Evolutionary conservation across 2,329 filamentous ascomycete species (phyloP), one percentile per base, ranked within the genome.

Genomic region (Ophiocordyceps unilateralis): DNA sequence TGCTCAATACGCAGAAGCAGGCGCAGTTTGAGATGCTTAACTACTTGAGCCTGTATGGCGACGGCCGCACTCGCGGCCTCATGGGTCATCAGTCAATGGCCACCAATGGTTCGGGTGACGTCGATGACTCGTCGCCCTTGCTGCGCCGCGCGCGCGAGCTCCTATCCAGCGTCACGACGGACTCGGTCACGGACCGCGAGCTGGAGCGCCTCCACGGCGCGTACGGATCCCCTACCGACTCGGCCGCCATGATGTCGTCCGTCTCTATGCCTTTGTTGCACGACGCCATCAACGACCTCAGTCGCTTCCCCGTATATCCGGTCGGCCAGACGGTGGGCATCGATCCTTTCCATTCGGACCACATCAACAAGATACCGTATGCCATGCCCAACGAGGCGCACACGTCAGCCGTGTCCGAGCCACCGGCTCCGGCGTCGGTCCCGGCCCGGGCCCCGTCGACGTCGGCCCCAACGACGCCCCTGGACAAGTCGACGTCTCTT

Each of bases 321-420:
- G 86, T 93, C 15, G 88, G 88, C 17, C 78, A 87, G 49, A 91
- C 81, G 1, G 84, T 93, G 50, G 88, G 88, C 43, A 95, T 95
- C 50, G 88, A 95, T 56, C 88, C 89, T 1, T 91, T 93, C 71
- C 88, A 89, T 56, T 82, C 84, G 51, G 88, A 95, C 53, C 87
- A 95, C 55, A 86, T 95, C 55, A 78, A 89, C 64, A 94, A 93
- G 57, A 93, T 95, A 44, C 86, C 88, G 0, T 96, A 94, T 56
- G 62, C 85, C 75, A 61, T 66, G 15, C 70, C 83, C 3, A 85
- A 82, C 45, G 68, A 70, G 41, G 64, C 68, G 2, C 65, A 58
- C 39, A 50, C 48, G 26, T 52, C 51, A 37, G 47, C 49, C 17
- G 61, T 70, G 43, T 59, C 63, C 46, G 56, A 65, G n/a, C 61